Conservation (phyloP, 768 basidiomycete species). For the Jaapia argillacea region DNA sequence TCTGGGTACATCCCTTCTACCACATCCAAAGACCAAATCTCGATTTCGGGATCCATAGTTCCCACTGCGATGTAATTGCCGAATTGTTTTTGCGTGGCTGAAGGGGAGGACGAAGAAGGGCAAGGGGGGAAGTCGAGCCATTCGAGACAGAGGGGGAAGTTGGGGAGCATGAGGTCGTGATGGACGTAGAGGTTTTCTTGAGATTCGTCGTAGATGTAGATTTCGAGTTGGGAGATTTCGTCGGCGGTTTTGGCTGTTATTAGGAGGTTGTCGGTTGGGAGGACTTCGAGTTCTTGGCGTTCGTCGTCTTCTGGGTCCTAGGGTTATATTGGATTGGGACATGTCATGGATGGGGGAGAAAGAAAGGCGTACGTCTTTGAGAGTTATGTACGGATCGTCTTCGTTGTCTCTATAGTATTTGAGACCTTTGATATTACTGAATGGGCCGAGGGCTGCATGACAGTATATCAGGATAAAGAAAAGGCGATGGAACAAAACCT, state of each 20-base stretch:
- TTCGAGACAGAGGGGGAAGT: constrained; percentile 96
- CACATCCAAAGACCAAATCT: constrained; percentile 94
- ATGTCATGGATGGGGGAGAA: constrained; percentile 6
- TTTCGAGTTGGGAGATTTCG: constrained; percentile 90
- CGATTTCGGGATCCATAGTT: constrained; percentile 94
- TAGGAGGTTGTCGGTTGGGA: constrained; percentile 87
- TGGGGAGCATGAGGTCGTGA: constrained; percentile 96
- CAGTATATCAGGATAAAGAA: not conserved
- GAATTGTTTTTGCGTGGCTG: constrained; percentile 26
- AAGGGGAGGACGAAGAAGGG: constrained; percentile 32
- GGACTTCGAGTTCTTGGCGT: constrained; percentile 79
- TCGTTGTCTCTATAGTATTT: constrained; percentile 86
- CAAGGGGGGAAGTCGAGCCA: constrained; percentile 93
- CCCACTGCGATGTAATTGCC: constrained; percentile 96
- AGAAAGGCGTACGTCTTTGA: constrained; percentile 66
- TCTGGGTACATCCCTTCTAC: constrained; percentile 93
- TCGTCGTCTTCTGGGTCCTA: constrained; percentile 75
- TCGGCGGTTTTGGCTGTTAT: constrained; percentile 93
- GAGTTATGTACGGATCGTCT: constrained; percentile 93
- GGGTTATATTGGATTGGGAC: constrained; percentile 7
- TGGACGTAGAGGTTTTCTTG: constrained; percentile 91
- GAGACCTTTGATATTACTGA: constrained; percentile 93
- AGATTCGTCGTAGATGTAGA: constrained; percentile 91
- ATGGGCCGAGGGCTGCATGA: constrained; percentile 56
- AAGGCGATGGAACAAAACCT: not conserved